Evolutionary conservation across 176 grass and related monocot species (phyloP), one percentile per base, ranked within the genome.

Genomic region (Elaeis guineensis): DNA sequence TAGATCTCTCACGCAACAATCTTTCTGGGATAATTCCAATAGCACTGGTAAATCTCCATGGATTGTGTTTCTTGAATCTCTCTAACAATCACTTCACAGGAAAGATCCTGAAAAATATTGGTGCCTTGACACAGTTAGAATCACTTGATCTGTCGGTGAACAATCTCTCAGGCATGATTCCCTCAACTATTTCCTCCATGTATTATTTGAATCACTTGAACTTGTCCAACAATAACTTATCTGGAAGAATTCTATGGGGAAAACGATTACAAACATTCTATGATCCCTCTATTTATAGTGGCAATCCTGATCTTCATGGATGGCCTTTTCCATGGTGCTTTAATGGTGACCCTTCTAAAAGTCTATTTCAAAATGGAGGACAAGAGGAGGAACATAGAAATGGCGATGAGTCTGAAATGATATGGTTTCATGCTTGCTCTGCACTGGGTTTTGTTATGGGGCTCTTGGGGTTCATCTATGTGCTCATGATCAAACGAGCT

Each of bases 61-160:
- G 32, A 35, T 2, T 35, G 7, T 8, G 8, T 35, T 35, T 11
- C 32, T 35, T 35, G 32, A 35, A 35, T 1, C 32, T 35, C 32
- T 35, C 32, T 35, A 35, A 35, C 11, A 35, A 35, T 35, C 32
- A 35, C 32, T 35, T 35, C 32, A 66, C 0, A 15, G 24, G 51
- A 21, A 0, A 16, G 4, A 67, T 55, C 1, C 51, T 51, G 0
- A 2, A 14, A 5, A 11, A 35, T 1, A 32, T 67, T 17, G 24
- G 17, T 6, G 3, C 0, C 0, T 30, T 67, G 50, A 2, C 7
- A 11, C 11, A 29, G 3, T 5, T 67, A 16, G 51, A 67, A 28
- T 67, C 64, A 32, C 25, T 67, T 14, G 51, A 67, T 35, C 24
- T 67, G 1, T 67, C 64, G 11, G 0, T 19, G 50, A 67, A 67